Conservation (phyloP, 805 yeast species). For the Saccharomycopsis selenospora region DNA sequence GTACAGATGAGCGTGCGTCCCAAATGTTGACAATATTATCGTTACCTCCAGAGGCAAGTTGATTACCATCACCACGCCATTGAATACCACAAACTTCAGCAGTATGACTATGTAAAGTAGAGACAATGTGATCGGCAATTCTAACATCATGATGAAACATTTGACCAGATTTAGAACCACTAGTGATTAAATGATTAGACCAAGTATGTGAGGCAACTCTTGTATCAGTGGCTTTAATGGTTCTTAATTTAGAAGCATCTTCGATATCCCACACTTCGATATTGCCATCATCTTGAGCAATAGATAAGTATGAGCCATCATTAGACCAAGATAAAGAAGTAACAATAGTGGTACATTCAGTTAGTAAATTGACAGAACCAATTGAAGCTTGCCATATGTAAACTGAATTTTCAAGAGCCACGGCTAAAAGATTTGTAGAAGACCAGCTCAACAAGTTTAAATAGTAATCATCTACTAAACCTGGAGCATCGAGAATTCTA, state of each 20-base stretch:
- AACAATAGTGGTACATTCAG: slow-evolving; percentile 51
- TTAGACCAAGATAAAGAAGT: slow-evolving; percentile 85
- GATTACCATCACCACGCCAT: slow-evolving; percentile 78
- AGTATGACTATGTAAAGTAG: slow-evolving; percentile 50
- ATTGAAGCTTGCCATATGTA: slow-evolving; percentile 89
- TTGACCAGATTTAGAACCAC: slow-evolving; percentile 84
- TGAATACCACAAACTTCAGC: slow-evolving; percentile 93
- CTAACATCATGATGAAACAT: slow-evolving; percentile 88
- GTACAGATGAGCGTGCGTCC: slow-evolving; percentile 70
- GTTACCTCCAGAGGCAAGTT: slow-evolving; percentile 88
- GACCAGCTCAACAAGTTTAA: slow-evolving; percentile 88
- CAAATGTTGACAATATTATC: slow-evolving; percentile 89
- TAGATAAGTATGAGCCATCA: slow-evolving; percentile 78
- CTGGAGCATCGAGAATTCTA: slow-evolving; percentile 93
- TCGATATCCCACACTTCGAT: slow-evolving; percentile 94
- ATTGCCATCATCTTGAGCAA: slow-evolving; percentile 77
- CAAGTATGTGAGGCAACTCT: slow-evolving; percentile 81
- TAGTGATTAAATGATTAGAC: slow-evolving; percentile 71
- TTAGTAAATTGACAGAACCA: slow-evolving; percentile 66
- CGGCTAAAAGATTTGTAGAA: slow-evolving; percentile 67
- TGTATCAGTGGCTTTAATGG: slow-evolving; percentile 66
- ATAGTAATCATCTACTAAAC: slow-evolving; percentile 87
- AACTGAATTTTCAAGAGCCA: slow-evolving; percentile 76
- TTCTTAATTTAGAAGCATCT: slow-evolving; percentile 61
- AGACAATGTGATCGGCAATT: slow-evolving; percentile 64